Percentiles rank a stretch among this genome's conserved stretches.
Conservation (phyloP, 1,284 basidiomycete species). For the Athelia psychrophila region DNA sequence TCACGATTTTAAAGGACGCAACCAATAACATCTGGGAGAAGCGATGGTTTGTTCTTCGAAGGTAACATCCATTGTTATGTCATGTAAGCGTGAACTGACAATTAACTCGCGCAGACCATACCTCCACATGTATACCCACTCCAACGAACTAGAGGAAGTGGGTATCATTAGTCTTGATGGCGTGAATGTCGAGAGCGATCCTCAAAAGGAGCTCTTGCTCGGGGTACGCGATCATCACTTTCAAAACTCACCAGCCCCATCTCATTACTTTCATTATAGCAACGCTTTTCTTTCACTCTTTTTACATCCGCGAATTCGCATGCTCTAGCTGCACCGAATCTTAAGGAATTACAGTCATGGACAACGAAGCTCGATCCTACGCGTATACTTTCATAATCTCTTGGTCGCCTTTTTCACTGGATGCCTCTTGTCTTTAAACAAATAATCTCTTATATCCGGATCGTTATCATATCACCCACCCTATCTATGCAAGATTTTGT, state of each 20-base stretch:
- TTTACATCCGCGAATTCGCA: constrained; percentile 91
- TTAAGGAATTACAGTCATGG: constrained; percentile 84
- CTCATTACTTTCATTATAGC: constrained; percentile 43
- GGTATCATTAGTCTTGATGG: constrained; percentile 83
- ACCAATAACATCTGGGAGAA: constrained; percentile 79
- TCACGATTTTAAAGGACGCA: constrained; percentile 80
- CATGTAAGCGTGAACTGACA: not conserved
- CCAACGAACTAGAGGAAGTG: constrained; percentile 81
- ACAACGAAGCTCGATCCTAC: constrained; percentile 79
- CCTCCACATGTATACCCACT: constrained; percentile 81
- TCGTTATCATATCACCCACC: not conserved
- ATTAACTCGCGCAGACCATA: constrained; percentile 70
- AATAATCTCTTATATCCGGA: not conserved
- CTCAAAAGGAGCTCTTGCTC: constrained; percentile 83
- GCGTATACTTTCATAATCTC: constrained; percentile 44
- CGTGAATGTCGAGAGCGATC: constrained; percentile 84
- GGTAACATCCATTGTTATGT: constrained; percentile 41
- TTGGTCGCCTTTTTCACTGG: not conserved
- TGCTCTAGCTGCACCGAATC: constrained; percentile 75
- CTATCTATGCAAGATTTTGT: not conserved
- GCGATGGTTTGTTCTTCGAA: constrained; percentile 85
- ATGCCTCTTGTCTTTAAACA: not conserved
- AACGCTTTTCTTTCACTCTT: constrained; percentile 80
- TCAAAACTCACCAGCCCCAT: not conserved
- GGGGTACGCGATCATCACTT: constrained; percentile 55